These are phyloP conservation scores for Grifola frondosa DNA, from an alignment of 1,284 basidiomycete species.

Conservation along the genomic window DNA sequence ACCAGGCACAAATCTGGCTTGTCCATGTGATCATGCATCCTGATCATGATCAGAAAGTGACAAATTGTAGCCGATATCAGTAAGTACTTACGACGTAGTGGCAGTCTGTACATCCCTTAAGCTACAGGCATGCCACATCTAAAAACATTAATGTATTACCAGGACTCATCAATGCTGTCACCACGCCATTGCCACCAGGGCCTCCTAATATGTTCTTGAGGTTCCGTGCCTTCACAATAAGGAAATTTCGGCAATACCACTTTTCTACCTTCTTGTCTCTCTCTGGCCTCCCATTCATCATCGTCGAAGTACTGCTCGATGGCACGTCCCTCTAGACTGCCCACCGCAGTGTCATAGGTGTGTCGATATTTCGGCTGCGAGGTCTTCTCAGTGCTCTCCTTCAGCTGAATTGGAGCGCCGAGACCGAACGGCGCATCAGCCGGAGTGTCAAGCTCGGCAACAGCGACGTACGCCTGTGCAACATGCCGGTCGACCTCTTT, in stretches of 20 bases:
- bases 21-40: no score
- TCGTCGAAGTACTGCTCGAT: conserved; percentile 64
- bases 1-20: no score
- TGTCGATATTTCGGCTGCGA: conserved; percentile 12
- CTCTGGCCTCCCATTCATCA: conserved; percentile 58
- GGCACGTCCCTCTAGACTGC: conserved; percentile 46
- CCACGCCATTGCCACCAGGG: no score
- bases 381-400: conserved; percentile 32
- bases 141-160: no score
- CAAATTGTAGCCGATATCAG: no score
- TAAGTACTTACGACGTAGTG: background rate
- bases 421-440: no score
- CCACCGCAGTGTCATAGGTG: conserved; percentile 5
- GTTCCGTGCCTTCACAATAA: no score
- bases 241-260: conserved; percentile 27
- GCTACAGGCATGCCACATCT: background rate
- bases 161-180: no score
- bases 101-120: background rate
- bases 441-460: conserved; percentile 48
- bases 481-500: conserved; percentile 69
- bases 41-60: no score
- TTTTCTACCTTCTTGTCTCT: conserved; percentile 31
- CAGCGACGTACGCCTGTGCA: conserved; percentile 63
- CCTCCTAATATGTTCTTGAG: no score
- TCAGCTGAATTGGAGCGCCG: no score